Conservation (phyloP, 176 grass and related monocot species). For the Zea luxurians region DNA sequence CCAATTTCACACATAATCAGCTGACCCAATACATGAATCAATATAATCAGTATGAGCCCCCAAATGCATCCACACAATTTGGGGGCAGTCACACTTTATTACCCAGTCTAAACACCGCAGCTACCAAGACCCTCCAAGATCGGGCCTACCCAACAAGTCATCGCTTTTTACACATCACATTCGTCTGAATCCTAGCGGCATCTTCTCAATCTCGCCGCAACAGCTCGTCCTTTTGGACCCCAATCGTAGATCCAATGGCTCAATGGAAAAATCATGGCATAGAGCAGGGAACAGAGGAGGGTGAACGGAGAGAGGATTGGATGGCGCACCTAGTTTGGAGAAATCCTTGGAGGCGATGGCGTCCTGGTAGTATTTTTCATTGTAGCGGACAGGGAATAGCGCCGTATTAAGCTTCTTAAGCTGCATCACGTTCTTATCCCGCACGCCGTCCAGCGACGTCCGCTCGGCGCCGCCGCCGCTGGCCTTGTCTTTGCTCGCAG, state of each 20-base stretch:
- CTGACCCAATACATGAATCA: conserved; percentile 7
- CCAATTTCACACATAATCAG: conserved; percentile 12
- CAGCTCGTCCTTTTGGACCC: background rate
- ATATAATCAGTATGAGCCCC: background rate
- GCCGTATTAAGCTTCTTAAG: conserved; percentile 96
- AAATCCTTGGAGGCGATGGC: conserved; percentile 81
- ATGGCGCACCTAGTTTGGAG: conserved; percentile 86
- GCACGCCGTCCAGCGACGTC: conserved; percentile 78
- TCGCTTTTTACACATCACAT: conserved; percentile 16
- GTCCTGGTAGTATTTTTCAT: conserved; percentile 97
- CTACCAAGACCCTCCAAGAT: conserved; percentile 13
- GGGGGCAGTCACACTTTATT: background rate
- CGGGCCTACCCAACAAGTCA: conserved; percentile 3
- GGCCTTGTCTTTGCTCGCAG: conserved; percentile 41
- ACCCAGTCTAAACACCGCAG: background rate
- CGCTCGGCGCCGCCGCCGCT: conserved; percentile 41
- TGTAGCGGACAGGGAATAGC: conserved; percentile 95
- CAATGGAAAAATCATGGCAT: background rate
- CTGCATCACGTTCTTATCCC: conserved; percentile 99
- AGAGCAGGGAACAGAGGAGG: background rate
- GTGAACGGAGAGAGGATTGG: background rate
- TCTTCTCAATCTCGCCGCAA: conserved; percentile 22
- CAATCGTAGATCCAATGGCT: conserved; percentile 34
- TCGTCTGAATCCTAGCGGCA: conserved; percentile 9
- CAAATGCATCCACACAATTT: conserved; percentile 11